Evolutionary conservation across 305 asterid genomes (phyloP), one percentile per base, ranked within the genome.

Genomic region (Solanum hybrid): DNA sequence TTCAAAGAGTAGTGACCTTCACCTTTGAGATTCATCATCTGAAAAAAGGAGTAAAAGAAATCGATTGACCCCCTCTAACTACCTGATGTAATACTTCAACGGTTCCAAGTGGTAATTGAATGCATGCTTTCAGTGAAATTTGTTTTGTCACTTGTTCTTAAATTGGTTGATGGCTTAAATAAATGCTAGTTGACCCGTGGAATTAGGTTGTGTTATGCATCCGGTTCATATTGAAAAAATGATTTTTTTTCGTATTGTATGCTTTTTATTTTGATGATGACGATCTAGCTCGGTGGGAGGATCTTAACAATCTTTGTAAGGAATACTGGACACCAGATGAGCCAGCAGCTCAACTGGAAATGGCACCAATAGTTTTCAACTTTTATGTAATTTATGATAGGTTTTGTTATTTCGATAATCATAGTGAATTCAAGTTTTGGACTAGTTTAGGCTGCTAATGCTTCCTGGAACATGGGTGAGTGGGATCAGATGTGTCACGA

Each of bases 391-490:
- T 82, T 39, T 13, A 2, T 27, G 36, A 41, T n/a, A 41, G 87
- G 1, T 82, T 82, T 27, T 82, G 33, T 82, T 27, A 36, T 82
- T 82, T 82, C 6, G 10, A 41, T 14, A 26, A 14, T 82, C 72
- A 27, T 82, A 82, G 26, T 82, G 87, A 41, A 82, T 82, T 26
- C 10, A 41, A 15, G 87, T 88, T n/a, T 88, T 88, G 84, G 88
- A 33, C 89, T 92, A 36, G 65, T 89, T 83, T 93, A 97, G 99
- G 99, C 99, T 94, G 99, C 99, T 86, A 89, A 5, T 91, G 98
- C 98, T 95, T 98, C 99, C 91, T 97, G 98, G 99, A 96, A 97
- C 97, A 97, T 97, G 99, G 98, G 99, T 83, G 99, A 97, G 92
- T 97, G 99, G 99, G 99, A 97, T 93, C 99, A 97, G 93, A 97